Percentiles rank a stretch among this genome's conserved stretches.
Conservation (phyloP, 345 rosid species). For the Brassica cretica region DNA sequence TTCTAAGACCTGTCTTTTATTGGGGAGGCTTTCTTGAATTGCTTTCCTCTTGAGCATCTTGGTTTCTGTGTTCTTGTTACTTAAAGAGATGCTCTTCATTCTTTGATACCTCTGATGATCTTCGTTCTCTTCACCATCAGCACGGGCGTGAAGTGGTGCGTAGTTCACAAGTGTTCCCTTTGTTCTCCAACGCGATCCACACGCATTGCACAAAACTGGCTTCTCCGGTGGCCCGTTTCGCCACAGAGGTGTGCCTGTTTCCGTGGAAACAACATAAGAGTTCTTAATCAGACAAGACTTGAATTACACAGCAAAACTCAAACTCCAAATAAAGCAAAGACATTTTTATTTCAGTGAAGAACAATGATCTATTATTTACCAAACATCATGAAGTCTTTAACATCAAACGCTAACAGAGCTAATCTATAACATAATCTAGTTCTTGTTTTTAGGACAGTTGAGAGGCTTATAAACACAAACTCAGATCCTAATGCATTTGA, state of each 20-base stretch:
- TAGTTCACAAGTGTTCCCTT: slow-evolving; percentile 86
- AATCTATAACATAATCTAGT: not conserved
- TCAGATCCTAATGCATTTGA: slow-evolving; percentile 12
- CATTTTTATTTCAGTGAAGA: not conserved
- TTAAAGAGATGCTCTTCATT: slow-evolving; percentile 56
- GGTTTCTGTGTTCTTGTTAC: slow-evolving; percentile 58
- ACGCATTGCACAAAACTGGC: slow-evolving; percentile 97
- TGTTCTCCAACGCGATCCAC: slow-evolving; percentile 96
- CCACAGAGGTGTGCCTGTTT: slow-evolving; percentile 92
- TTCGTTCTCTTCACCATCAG: slow-evolving; percentile 59
- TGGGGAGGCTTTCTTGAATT: slow-evolving; percentile 47
- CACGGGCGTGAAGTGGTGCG: slow-evolving; percentile 74
- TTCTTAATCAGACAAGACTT: slow-evolving; percentile 5
- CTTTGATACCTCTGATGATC: slow-evolving; percentile 58
- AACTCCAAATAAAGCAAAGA: slow-evolving; percentile 4
- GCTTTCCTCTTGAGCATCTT: slow-evolving; percentile 76
- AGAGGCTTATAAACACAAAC: not conserved
- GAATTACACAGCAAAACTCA: slow-evolving; percentile 11
- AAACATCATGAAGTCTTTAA: slow-evolving; percentile 13
- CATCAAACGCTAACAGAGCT: slow-evolving; percentile 8
- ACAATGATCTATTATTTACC: slow-evolving; percentile 12
- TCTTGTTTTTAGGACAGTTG: not conserved
- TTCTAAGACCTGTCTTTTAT: slow-evolving; percentile 48
- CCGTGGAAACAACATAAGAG: slow-evolving; percentile 1
- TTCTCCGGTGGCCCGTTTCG: slow-evolving; percentile 98